A percentile compares a stretch with the other conserved stretches of the same genome.
phyloP scores from a whole-genome alignment of 2,329 filamentous ascomycete genomes.

The Didymella pomorum region DNA sequence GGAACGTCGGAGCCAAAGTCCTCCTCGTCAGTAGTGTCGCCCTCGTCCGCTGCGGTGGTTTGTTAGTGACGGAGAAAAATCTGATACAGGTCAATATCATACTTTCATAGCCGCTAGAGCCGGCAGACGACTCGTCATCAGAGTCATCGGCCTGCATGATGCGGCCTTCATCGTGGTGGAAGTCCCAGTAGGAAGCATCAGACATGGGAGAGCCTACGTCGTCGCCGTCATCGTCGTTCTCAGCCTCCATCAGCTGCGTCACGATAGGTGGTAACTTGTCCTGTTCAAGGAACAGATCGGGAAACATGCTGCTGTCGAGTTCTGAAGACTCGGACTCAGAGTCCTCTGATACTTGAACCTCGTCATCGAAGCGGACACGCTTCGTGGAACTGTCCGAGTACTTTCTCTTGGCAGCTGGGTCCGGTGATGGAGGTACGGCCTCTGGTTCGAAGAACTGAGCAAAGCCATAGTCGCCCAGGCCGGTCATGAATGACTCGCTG shows the following conservation, averaged over 20 bases:
- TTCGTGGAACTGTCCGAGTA: constrained; percentile 57
- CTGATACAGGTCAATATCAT: constrained; percentile 48
- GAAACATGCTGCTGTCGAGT: constrained; percentile 72
- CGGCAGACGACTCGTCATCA: constrained; percentile 56
- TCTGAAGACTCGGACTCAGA: constrained; percentile 56
- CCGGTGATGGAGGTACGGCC: constrained; percentile 52
- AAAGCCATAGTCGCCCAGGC: constrained; percentile 44
- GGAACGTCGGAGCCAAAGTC: constrained; percentile 56
- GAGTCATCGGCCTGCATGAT: constrained; percentile 43
- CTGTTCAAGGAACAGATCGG: constrained; percentile 80
- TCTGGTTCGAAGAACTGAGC: constrained; percentile 52
- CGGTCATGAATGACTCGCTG: constrained; percentile 35
- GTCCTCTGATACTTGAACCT: constrained; percentile 70
- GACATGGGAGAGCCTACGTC: constrained; percentile 55
- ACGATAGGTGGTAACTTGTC: constrained; percentile 75
- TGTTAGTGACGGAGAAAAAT: constrained; percentile 55
- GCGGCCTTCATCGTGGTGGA: constrained; percentile 58
- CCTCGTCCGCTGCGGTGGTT: constrained; percentile 61
- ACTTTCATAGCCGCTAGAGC: constrained; percentile 67
- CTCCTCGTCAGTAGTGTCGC: constrained; percentile 65
- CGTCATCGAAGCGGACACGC: constrained; percentile 76
- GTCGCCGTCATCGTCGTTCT: constrained; percentile 53
- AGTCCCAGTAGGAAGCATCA: constrained; percentile 69
- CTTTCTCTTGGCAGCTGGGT: constrained; percentile 45
- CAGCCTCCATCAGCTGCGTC: constrained; percentile 74